A percentile compares a stretch with the other conserved stretches of the same genome.
Evolutionary conservation across 257 asterid genomes (phyloP).

Genomic region (Solanum gracilifrons): DNA sequence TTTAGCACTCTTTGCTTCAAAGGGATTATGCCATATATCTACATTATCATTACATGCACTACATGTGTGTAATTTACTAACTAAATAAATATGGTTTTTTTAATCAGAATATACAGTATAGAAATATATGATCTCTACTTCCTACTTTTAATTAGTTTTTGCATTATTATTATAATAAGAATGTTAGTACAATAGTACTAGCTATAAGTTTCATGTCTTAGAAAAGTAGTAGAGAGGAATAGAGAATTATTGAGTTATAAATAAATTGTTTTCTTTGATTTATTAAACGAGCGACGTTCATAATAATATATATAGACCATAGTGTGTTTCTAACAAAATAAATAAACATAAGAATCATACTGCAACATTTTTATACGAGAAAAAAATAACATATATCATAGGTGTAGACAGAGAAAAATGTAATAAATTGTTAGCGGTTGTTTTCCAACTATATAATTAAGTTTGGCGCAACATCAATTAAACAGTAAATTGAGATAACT

Average conservation of each 20-base stretch:
- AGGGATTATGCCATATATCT: slow-evolving; percentile 19
- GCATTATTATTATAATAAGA: neutral
- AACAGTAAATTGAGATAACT: neutral
- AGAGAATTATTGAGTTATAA: neutral
- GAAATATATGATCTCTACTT: neutral
- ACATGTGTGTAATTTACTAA: neutral
- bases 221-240: neutral
- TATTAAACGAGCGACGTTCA: neutral
- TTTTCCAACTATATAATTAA: neutral
- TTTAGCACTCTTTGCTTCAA: slow-evolving; percentile 26
- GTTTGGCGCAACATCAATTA: neutral
- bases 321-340: neutral
- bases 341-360: neutral
- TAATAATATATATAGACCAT: neutral
- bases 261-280: neutral
- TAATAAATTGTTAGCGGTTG: neutral
- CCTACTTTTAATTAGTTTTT: neutral
- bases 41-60: neutral
- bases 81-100: neutral
- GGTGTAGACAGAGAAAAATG: neutral
- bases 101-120: neutral
- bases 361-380: neutral
- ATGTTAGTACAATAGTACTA: neutral
- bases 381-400: neutral
- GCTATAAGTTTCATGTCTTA: neutral